A percentile compares a stretch with the other conserved stretches of the same genome.
Evolutionary conservation across 192 early-diverging fungal genomes (phyloP).

Genomic region (Umbelopsis sp.): DNA sequence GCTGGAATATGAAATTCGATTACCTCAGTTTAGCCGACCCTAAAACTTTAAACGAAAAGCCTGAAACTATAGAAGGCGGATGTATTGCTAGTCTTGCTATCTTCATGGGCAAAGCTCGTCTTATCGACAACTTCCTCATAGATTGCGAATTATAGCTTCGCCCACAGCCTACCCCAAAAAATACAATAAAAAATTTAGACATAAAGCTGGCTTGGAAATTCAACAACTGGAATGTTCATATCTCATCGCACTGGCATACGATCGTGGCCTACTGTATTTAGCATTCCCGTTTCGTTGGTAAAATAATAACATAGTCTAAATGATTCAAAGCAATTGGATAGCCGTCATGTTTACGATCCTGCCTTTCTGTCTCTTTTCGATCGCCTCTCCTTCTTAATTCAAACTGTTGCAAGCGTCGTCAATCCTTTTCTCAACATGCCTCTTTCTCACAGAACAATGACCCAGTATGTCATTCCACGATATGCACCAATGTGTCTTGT

Average conservation of each 20-base stretch:
- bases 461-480: conserved; percentile 13
- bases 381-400: neutral
- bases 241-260: no score
- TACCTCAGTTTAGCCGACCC: conserved; percentile 85
- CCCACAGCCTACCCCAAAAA: no score
- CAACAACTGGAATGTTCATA: conserved; percentile 14
- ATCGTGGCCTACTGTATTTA: neutral
- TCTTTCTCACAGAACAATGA: conserved; percentile 3
- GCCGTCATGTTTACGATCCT: no score
- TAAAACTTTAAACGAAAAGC: conserved; percentile 59
- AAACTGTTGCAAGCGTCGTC: neutral
- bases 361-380: neutral
- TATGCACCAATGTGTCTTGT: conserved; percentile 15
- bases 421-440: neutral
- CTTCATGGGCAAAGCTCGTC: conserved; percentile 81
- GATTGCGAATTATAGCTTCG: conserved; percentile 12
- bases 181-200: neutral
- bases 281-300: conserved; percentile 11
- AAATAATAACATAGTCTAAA: neutral
- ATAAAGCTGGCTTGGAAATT: conserved; percentile 4
- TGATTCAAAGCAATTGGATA: no score
- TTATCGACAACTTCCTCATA: conserved; percentile 93
- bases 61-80: conserved; percentile 44
- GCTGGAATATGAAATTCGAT: conserved; percentile 69
- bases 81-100: conserved; percentile 87